phyloP scores from a whole-genome alignment of 768 basidiomycete species.

The Artomyces pyxidatus region DNA sequence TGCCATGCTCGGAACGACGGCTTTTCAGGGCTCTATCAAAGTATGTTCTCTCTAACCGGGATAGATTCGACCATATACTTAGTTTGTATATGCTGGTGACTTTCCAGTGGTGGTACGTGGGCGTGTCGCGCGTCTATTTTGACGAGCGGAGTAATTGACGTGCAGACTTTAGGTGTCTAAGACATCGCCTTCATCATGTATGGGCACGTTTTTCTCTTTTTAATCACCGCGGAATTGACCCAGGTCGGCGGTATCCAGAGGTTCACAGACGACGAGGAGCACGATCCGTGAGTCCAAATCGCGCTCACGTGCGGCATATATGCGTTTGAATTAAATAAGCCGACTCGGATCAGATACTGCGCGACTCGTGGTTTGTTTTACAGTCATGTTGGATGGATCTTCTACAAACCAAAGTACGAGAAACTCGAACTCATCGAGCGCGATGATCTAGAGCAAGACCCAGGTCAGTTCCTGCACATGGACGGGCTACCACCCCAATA shows the following conservation, averaged over 20 bases:
- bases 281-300: constrained; percentile 60
- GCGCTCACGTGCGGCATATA: no score
- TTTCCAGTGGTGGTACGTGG: constrained; percentile 14
- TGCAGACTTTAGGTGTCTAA: constrained; percentile 50
- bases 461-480: constrained; percentile 35
- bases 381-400: constrained; percentile 85
- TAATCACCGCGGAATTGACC: background rate
- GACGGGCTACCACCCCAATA: background rate
- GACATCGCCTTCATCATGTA: constrained; percentile 73
- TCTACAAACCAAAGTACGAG: constrained; percentile 62
- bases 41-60: constrained; percentile 28
- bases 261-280: constrained; percentile 60
- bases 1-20: constrained; percentile 61
- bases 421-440: constrained; percentile 56
- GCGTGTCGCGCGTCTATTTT: background rate
- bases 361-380: constrained; percentile 67
- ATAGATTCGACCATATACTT: background rate
- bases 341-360: constrained; percentile 38
- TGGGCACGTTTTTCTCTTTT: constrained; percentile 14
- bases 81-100: background rate
- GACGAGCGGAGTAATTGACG: constrained; percentile 44
- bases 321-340: background rate
- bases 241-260: no score
- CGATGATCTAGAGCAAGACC: constrained; percentile 60
- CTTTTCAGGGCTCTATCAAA: constrained; percentile 77